These are phyloP conservation scores for Beauveria caledonica DNA, from an alignment of 2,329 filamentous ascomycete species.

Conservation along the genomic window DNA sequence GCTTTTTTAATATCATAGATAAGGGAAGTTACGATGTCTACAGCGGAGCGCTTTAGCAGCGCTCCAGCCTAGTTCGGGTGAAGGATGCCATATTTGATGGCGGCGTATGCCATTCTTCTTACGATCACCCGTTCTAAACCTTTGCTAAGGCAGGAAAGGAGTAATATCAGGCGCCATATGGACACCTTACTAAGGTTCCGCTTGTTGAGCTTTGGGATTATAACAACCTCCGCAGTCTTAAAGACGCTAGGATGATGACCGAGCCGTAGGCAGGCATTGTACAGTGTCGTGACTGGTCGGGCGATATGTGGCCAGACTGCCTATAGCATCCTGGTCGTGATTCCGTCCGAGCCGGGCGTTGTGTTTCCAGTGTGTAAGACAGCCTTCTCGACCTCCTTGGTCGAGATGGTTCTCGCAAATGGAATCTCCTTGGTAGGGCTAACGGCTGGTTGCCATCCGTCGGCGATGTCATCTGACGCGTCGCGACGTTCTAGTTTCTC, in stretches of 20 bases:
- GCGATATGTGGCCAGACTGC: not conserved
- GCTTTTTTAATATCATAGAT: conserved; percentile 17
- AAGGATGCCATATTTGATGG: conserved; percentile 16
- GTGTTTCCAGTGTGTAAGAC: conserved; percentile 1
- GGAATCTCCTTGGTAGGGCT: not conserved
- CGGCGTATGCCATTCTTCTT: conserved; percentile 15
- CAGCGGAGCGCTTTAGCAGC: conserved; percentile 17
- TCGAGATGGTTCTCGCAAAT: not conserved
- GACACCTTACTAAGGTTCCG: conserved; percentile 14
- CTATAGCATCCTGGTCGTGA: conserved; percentile 5
- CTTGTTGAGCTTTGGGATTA: conserved; percentile 18
- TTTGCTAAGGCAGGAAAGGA: conserved; percentile 21
- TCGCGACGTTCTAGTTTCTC: conserved; percentile 3
- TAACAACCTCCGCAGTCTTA: conserved; percentile 17
- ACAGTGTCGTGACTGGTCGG: not conserved
- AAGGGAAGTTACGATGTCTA: conserved; percentile 15
- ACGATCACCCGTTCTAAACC: conserved; percentile 20
- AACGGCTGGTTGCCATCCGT: not conserved
- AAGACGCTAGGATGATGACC: conserved; percentile 17
- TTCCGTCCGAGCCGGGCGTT: not conserved
- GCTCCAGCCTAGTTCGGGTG: conserved; percentile 16
- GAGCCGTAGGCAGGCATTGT: conserved; percentile 8
- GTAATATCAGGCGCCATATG: conserved; percentile 20
- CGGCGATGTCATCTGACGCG: not conserved
- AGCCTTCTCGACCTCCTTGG: conserved; percentile 1